Evolutionary conservation across 2,329 filamentous ascomycete species (phyloP).

Genomic region (Juglanconis sp.): DNA sequence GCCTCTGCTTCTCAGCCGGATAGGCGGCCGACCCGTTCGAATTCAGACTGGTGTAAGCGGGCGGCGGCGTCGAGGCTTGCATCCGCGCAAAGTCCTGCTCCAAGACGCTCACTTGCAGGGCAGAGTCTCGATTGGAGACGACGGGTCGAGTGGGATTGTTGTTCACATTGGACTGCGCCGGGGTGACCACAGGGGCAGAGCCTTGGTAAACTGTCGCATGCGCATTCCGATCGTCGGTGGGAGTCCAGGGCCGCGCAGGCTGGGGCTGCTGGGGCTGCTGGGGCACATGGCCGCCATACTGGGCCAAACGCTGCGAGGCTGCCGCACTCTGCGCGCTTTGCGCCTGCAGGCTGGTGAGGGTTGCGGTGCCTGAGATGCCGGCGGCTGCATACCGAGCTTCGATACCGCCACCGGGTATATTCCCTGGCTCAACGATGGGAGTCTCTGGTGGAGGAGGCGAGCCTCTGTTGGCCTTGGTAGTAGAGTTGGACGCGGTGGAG

Average conservation of each 20-base stretch:
- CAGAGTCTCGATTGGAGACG: constrained; percentile 13
- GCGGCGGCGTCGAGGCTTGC: constrained; percentile 80
- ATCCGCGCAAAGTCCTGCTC: constrained; percentile 84
- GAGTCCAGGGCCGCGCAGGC: constrained; percentile 79
- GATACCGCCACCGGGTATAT: constrained; percentile 74
- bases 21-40: constrained; percentile 56
- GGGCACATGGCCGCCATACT: constrained; percentile 62
- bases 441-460: constrained; percentile 95
- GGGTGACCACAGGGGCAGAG: constrained; percentile 62
- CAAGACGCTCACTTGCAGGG: constrained; percentile 64
- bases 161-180: constrained; percentile 51
- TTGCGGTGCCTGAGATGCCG: constrained; percentile 82
- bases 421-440: constrained; percentile 70
- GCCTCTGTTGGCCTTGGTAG: constrained; percentile 84
- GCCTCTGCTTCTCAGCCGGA: constrained; percentile 73
- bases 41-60: constrained; percentile 86
- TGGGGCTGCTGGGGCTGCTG: constrained; percentile 38
- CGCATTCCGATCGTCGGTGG: constrained; percentile 81
- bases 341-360: constrained; percentile 67
- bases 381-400: constrained; percentile 89
- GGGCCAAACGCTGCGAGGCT: constrained; percentile 74
- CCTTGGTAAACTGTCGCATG: constrained; percentile 94
- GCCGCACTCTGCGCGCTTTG: constrained; percentile 78
- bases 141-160: constrained; percentile 25
- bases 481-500: constrained; percentile 90